phyloP scores from a whole-genome alignment of 192 early-diverging fungal genomes.

The Entomortierella chlamydospora region DNA sequence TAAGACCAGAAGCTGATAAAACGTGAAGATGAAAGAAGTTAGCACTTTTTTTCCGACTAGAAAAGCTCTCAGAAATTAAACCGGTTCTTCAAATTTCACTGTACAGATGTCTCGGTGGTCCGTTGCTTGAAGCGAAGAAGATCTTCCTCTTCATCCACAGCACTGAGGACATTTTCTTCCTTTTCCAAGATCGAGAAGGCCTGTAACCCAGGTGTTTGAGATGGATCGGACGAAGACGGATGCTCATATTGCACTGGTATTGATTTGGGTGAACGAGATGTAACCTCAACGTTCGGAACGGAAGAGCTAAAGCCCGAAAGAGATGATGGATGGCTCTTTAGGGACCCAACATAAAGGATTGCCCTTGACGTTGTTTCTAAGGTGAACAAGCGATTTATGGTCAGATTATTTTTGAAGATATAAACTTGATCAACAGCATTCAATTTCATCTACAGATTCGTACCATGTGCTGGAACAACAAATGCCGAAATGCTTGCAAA shows the following conservation, averaged over 20 bases:
- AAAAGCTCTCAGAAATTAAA: not conserved
- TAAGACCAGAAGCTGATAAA: constrained; percentile 39
- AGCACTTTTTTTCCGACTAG: not conserved
- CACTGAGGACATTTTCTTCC: constrained; percentile 62
- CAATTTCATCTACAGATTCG: too few species aligned
- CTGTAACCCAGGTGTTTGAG: constrained; percentile 54
- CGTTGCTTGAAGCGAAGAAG: constrained; percentile 65
- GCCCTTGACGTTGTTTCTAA: constrained; percentile 44
- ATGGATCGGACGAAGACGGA: constrained; percentile 36
- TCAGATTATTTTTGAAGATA: not conserved
- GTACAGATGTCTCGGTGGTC: constrained; percentile 71
- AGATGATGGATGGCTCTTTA: constrained; percentile 20
- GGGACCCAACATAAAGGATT: constrained; percentile 28
- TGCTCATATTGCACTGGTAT: constrained; percentile 31
- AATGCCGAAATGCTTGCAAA: constrained; percentile 34
- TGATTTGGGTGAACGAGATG: constrained; percentile 28
- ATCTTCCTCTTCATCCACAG: constrained; percentile 66
- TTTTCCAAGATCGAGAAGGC: constrained; percentile 53
- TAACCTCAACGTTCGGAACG: constrained; percentile 59
- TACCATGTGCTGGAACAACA: constrained; percentile 42
- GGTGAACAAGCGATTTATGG: not conserved
- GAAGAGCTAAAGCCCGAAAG: constrained; percentile 23
- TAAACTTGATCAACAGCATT: too few species aligned
- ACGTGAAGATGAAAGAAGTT: not conserved
- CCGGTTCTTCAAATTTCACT: not conserved